A percentile compares a stretch with the other conserved stretches of the same genome.
phyloP scores from a whole-genome alignment of 177 flowering plant species.

The Vitis hybrid region DNA sequence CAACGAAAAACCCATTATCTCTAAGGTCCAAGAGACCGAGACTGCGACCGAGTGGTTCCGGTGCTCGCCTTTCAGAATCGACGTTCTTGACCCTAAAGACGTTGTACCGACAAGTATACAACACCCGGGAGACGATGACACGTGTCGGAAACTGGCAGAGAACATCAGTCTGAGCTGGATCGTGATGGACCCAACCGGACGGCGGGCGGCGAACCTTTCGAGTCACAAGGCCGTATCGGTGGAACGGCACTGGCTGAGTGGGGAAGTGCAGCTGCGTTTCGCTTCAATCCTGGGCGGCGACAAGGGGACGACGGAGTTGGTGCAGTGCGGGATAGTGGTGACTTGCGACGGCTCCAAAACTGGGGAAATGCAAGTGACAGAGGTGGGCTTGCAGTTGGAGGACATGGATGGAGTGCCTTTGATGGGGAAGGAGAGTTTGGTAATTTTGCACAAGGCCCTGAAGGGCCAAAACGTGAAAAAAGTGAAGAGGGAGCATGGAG shows the following conservation, averaged over 20 bases:
- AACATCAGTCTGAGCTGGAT: slow-evolving; percentile 57
- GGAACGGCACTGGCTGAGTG: slow-evolving; percentile 57
- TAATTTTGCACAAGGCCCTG: slow-evolving; percentile 36
- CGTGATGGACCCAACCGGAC: slow-evolving; percentile 38
- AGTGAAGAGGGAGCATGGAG: slow-evolving; percentile 21
- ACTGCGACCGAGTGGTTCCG: slow-evolving; percentile 47
- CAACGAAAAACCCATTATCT: slow-evolving; percentile 26
- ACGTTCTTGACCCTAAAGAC: slow-evolving; percentile 48
- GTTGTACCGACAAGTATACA: slow-evolving; percentile 24
- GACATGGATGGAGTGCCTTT: slow-evolving; percentile 50
- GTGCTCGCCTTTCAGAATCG: slow-evolving; percentile 51
- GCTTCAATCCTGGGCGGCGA: slow-evolving; percentile 29
- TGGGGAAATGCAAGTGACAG: slow-evolving; percentile 53
- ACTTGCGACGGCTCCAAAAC: slow-evolving; percentile 40
- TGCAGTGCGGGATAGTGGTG: slow-evolving; percentile 42
- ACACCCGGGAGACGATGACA: slow-evolving; percentile 19
- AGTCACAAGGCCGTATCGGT: slow-evolving; percentile 44
- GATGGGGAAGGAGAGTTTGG: slow-evolving; percentile 60
- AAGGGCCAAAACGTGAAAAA: slow-evolving; percentile 40
- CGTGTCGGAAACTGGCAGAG: slow-evolving; percentile 18
- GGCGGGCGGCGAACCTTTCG: slow-evolving; percentile 45
- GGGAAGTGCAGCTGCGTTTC: slow-evolving; percentile 48
- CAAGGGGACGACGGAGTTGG: slow-evolving; percentile 26
- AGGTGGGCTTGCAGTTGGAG: slow-evolving; percentile 48
- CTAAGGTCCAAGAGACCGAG: slow-evolving; percentile 34